These are phyloP conservation scores for Kluyveromyces nonfermentans DNA, from an alignment of 805 yeast species.

Conservation along the genomic window DNA sequence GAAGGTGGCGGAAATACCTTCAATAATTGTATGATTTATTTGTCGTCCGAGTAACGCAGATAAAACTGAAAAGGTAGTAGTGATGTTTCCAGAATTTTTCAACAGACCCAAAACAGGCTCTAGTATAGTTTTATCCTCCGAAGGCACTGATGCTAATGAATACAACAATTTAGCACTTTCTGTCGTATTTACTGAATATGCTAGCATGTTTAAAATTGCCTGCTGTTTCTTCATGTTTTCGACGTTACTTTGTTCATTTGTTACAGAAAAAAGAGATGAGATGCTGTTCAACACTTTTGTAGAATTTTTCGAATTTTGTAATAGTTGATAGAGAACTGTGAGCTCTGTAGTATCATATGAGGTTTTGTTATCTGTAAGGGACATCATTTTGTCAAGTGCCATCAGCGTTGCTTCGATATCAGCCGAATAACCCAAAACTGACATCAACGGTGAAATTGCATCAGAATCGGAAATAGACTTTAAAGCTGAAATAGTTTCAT, in stretches of 20 bases:
- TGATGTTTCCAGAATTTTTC: conserved; percentile 13
- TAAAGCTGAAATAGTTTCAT: conserved; percentile 16
- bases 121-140: conserved; percentile 15
- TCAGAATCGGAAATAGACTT: conserved; percentile 18
- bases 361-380: conserved; percentile 17
- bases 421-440: conserved; percentile 18
- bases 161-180: conserved; percentile 19
- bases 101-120: conserved; percentile 21
- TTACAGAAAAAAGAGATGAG: conserved; percentile 10
- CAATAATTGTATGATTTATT: conserved; percentile 12
- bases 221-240: not conserved
- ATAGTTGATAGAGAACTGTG: conserved; percentile 8
- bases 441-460: conserved; percentile 23
- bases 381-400: conserved; percentile 20
- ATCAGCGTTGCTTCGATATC: conserved; percentile 18
- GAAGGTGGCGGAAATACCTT: conserved; percentile 13
- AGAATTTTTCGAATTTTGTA: conserved; percentile 12
- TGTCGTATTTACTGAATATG: conserved; percentile 18
- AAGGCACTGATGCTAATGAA: conserved; percentile 17
- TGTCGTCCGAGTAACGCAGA: conserved; percentile 15
- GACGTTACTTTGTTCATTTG: conserved; percentile 5
- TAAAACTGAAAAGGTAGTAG: conserved; percentile 17
- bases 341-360: conserved; percentile 11
- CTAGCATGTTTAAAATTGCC: conserved; percentile 14
- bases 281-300: conserved; percentile 16